A percentile compares a stretch with the other conserved stretches of the same genome.
Conservation (phyloP, 805 yeast species). For the Candida quercuum region DNA sequence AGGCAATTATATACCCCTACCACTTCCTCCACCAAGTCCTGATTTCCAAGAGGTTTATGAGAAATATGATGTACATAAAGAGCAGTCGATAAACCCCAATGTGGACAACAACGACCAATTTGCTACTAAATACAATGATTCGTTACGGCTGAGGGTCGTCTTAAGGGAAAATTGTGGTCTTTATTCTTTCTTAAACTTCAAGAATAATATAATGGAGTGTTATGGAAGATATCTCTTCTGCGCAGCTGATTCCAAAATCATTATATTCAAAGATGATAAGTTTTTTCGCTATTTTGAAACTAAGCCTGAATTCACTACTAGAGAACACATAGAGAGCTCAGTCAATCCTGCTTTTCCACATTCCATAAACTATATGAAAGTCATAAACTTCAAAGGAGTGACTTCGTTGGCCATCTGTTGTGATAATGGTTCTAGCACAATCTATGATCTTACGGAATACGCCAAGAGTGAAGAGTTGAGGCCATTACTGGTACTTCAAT, state of each 20-base stretch:
- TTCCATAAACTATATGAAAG: conserved; percentile 46
- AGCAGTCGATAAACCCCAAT: no score
- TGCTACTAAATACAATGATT: conserved; percentile 13
- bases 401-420: conserved; percentile 44
- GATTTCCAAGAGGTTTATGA: no score
- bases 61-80: conserved; percentile 17
- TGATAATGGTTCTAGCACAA: conserved; percentile 49
- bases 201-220: conserved; percentile 18
- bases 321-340: conserved; percentile 34
- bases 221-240: conserved; percentile 7
- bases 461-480: conserved; percentile 19
- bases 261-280: conserved; percentile 7
- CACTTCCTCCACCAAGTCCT: no score
- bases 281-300: conserved; percentile 4
- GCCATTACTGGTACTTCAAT: conserved; percentile 26
- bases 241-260: conserved; percentile 9
- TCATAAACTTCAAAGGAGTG: conserved; percentile 29
- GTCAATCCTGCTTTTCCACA: conserved; percentile 54
- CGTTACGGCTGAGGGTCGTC: conserved; percentile 4
- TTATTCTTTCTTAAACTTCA: conserved; percentile 6
- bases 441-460: conserved; percentile 30
- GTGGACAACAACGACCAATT: not conserved
- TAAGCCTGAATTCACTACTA: conserved; percentile 12
- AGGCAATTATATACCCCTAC: not conserved
- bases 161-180: not conserved